Evolutionary conservation across 225 moss, liverwort and hornwort genomes (phyloP), one percentile per base, ranked within the genome.

Genomic region (Straminergon stramineum): DNA sequence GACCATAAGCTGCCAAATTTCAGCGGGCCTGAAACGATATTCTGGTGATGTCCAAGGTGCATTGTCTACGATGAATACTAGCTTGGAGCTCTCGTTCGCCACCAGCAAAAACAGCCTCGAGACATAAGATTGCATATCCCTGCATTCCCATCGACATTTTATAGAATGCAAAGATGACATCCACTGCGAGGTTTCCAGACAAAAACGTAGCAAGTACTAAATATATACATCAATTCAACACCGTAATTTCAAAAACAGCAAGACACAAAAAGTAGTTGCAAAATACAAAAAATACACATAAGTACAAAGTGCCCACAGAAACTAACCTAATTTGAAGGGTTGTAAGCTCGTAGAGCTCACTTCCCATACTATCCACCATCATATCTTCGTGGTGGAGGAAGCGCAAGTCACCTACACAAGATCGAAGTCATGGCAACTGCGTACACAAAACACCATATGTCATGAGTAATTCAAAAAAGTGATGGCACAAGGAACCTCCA

Each of bases 101-200:
- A 97, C 92, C 58, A 96, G 92, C 57, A 97, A 92, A 90, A 94
- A 96, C 70, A 97, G 94, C 86, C 96, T 96, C 51, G 97, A 97
- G 58, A 97, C 96, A 90, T 97, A 97, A 76, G 97, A 97, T 70
- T 96, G 97, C 91, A 97, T 95, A 86, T 97, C 97, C 91, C 97
- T 97, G 95, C 90, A 88, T 53, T 66, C 37, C 65, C 39, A 71
- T 62, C 60, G 60, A 89, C 7, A 84, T 79, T 52, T 45, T 84
- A 37, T 14, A 37, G 39, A 35, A 64, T 81, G 45, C 17, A 74
- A 56, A 52, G 37, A 75, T 57, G 19, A 73, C 43, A 73, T 81
- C 52, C 61, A n/a, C 84, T 45, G 21, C 63, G 41, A 80, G 64
- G 15, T 55, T 80, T 63, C 52, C 67, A 69, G 63, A 82, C 28